Percentiles rank a stretch among this genome's conserved stretches.
phyloP scores from a whole-genome alignment of 192 early-diverging fungal species.

The Rhizophagus clarus region DNA sequence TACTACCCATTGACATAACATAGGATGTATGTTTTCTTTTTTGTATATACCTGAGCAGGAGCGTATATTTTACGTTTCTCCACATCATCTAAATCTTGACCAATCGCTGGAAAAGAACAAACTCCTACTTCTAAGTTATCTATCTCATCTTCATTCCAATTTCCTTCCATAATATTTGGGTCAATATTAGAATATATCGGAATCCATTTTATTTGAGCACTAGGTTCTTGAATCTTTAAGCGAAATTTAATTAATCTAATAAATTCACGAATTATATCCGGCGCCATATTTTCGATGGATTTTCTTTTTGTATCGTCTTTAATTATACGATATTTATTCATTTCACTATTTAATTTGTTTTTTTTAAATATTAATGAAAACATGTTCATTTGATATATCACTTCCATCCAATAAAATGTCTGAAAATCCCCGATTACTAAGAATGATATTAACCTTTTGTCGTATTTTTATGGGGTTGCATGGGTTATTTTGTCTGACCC shows the following conservation, averaged over 20 bases:
- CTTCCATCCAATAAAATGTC: neutral
- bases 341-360: neutral
- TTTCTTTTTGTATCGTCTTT: neutral
- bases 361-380: neutral
- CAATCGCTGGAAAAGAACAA: neutral
- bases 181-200: neutral
- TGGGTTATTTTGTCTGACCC: neutral
- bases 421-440: neutral
- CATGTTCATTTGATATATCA: neutral
- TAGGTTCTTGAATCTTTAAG: neutral
- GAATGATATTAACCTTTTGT: neutral
- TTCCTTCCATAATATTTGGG: neutral
- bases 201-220: neutral
- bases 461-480: neutral
- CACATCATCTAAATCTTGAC: neutral
- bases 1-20: too few relatives aligned
- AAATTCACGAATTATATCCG: neutral
- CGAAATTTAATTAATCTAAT: slow-evolving; percentile 1
- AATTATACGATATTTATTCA: slow-evolving; percentile 12
- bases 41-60: neutral
- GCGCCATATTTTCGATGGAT: neutral
- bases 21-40: neutral
- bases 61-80: neutral
- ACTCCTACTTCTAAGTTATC: neutral
- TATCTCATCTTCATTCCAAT: neutral